These are phyloP conservation scores for Mycena chlorophos DNA, from an alignment of 768 basidiomycete genomes.

Conservation along the genomic window DNA sequence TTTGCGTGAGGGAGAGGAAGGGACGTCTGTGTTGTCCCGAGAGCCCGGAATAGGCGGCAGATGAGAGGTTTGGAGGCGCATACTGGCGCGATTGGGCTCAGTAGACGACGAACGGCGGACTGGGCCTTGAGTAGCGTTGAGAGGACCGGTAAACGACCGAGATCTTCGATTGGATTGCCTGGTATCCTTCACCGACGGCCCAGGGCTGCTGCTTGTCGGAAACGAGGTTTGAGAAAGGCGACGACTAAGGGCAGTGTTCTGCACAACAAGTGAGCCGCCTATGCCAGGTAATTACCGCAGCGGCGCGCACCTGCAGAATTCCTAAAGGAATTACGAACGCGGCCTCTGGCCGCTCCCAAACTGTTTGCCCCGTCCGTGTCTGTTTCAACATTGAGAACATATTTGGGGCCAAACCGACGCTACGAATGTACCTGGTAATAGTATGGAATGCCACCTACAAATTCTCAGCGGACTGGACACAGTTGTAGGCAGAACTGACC, in stretches of 20 bases:
- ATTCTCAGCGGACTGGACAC: background rate
- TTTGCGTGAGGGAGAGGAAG: constrained; percentile 54
- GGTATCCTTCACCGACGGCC: constrained; percentile 24
- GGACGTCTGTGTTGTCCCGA: constrained; percentile 62
- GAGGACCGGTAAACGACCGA: constrained; percentile 37
- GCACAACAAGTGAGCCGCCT: constrained; percentile 6
- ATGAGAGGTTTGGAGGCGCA: constrained; percentile 41
- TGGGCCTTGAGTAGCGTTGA: constrained; percentile 28
- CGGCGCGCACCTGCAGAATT: constrained; percentile 68
- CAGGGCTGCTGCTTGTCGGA: constrained; percentile 17
- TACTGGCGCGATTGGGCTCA: constrained; percentile 22
- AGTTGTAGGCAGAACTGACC: constrained; percentile 30
- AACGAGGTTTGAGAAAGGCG: constrained; percentile 61
- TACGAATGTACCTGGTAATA: too few relatives aligned
- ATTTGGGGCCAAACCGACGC: too few relatives aligned
- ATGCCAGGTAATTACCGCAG: background rate
- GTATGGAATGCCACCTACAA: constrained; percentile 65
- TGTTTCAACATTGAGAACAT: too few relatives aligned
- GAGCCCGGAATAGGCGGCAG: constrained; percentile 71
- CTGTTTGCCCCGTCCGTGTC: constrained; percentile 86
- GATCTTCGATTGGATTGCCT: constrained; percentile 38
- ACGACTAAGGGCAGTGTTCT: constrained; percentile 75
- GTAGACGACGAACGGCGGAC: constrained; percentile 33
- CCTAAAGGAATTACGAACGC: constrained; percentile 86
- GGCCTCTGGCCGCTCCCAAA: constrained; percentile 84